Evolutionary conservation across 2,329 filamentous ascomycete genomes (phyloP), one percentile per base, ranked within the genome.

Genomic region (Plenodomus biglobosus): DNA sequence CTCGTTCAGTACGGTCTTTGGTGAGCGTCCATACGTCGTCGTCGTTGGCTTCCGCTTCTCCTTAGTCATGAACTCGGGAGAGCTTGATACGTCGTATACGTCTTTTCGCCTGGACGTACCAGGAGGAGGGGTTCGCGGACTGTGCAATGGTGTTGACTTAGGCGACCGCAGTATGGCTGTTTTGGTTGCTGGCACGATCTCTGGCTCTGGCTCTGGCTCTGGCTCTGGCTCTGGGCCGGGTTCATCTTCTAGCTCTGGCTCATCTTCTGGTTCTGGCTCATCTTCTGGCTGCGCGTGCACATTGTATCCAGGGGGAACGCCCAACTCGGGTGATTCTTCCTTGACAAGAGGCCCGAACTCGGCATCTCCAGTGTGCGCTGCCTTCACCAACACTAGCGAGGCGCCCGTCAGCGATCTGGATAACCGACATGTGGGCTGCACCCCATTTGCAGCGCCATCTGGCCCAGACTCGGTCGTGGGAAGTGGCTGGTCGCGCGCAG

Each of bases 291-390:
- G 22, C 22, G 22, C 6, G 38, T 3, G 41, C 18, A 22, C 52
- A 39, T 7, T 24, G 8, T n/a, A 38, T 19, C 6, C 15, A 7
- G 6, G 15, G n/a, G 17, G 40, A 8, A 44, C 7, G 3, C 56
- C 58, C 5, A 56, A 52, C 40, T 63, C 59, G 17, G 65, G 61
- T 10, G 59, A 67, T 41, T 70, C 65, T 15, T 55, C 49, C 46
- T 70, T 70, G 32, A 67, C 17, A 0, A 11, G 17, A 8, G 42
- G 27, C 18, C 36, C 43, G 48, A 65, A 66, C 13, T 64, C 56
- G 8, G 39, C 45, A 3, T 54, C 21, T 13, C 59, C 62, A 5
- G 57, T 64, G 36, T 63, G 59, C 2, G 38, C 40, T 43, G 49
- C 50, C 13, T 55, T 16, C 10, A 65, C 47, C 22, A 59, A 48